Conservation (phyloP, 345 rosid species). For the Schrenkiella parvula region DNA sequence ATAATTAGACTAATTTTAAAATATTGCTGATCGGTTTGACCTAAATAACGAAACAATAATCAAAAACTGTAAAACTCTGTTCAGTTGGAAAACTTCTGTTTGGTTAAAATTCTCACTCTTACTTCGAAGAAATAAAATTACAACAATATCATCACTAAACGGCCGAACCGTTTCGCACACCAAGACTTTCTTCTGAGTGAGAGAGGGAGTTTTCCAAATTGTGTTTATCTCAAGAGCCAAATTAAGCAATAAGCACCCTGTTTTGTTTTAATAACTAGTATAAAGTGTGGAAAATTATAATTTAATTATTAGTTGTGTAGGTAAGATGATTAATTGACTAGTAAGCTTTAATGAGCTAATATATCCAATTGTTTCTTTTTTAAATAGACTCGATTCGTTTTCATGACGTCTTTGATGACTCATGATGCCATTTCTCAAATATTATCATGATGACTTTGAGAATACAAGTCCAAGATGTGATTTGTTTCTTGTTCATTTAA, state of each 20-base stretch:
- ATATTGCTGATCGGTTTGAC: too few species aligned
- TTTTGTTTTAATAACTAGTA: not conserved
- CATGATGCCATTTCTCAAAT: not conserved
- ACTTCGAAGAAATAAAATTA: not conserved
- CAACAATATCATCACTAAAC: not conserved
- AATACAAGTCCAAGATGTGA: not conserved
- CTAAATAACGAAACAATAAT: too few species aligned
- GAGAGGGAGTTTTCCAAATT: not conserved
- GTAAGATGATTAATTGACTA: constrained; percentile 4
- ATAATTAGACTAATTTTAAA: too few species aligned
- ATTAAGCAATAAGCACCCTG: not conserved
- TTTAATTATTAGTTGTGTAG: not conserved
- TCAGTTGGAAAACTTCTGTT: too few species aligned
- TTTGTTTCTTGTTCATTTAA: constrained; percentile 1
- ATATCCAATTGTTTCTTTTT: not conserved
- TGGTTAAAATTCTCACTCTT: too few species aligned
- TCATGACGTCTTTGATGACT: constrained; percentile 19
- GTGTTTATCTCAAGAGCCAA: not conserved
- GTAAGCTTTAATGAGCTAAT: constrained; percentile 6
- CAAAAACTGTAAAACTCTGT: too few species aligned
- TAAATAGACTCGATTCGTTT: not conserved
- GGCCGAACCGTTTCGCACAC: not conserved
- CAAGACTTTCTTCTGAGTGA: not conserved
- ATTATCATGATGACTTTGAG: not conserved
- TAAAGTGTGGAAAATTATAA: not conserved